Evolutionary conservation across 495 filamentous ascomycete species (phyloP).

Genomic region (Saxophila tyrrhenica): DNA sequence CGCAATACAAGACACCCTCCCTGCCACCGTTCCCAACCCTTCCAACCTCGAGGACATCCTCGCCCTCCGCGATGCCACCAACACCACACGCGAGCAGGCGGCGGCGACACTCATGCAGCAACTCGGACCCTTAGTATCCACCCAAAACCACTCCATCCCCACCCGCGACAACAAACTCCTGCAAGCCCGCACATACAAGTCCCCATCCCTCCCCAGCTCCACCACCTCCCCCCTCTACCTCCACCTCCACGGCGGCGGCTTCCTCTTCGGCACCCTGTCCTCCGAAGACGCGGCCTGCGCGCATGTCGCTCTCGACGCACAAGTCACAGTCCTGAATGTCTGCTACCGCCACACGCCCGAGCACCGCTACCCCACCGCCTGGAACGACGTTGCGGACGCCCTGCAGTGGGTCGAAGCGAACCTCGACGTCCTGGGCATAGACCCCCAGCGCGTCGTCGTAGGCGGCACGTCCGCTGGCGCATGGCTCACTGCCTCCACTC

Average conservation of each 20-base stretch:
- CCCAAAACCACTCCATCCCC: not conserved
- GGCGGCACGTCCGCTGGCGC: constrained; percentile 41
- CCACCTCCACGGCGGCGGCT: constrained; percentile 43
- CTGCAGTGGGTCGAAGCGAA: constrained; percentile 37
- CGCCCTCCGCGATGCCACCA: not conserved
- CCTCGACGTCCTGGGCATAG: constrained; percentile 27
- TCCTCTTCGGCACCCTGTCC: constrained; percentile 34
- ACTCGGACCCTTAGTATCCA: not conserved
- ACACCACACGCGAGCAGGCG: not conserved
- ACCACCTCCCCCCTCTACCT: constrained; percentile 35
- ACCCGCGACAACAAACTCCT: not conserved
- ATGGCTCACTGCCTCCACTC: constrained; percentile 34
- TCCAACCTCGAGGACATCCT: not conserved
- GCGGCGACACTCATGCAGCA: not conserved
- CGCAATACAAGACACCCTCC: not conserved
- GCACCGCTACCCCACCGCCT: constrained; percentile 32
- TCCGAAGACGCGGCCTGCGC: constrained; percentile 40
- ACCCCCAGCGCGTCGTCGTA: constrained; percentile 32
- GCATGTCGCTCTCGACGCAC: constrained; percentile 21
- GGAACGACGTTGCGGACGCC: constrained; percentile 38
- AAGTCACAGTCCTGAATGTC: constrained; percentile 33
- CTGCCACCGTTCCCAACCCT: too few relatives aligned
- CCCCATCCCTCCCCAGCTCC: not conserved
- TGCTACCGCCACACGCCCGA: constrained; percentile 41
- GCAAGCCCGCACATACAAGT: not conserved